Base-by-base conservation (phyloP, 1,284 basidiomycete species). In the Omphalotus olearius region DNA sequence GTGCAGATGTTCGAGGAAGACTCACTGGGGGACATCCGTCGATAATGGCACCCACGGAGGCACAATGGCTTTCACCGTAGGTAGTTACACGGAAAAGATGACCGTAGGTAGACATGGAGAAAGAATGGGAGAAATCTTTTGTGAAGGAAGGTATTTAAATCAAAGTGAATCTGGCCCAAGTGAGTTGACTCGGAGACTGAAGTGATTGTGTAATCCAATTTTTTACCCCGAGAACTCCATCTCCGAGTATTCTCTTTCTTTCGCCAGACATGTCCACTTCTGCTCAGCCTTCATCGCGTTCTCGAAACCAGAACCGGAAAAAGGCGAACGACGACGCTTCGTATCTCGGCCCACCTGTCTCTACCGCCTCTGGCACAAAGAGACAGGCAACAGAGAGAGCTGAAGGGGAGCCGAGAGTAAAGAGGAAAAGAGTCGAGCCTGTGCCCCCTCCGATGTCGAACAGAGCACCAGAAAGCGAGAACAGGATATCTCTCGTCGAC, bases 41-140 rank as follows among this genome's bases (percentile, higher is more conserved):
- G 64, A 99, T 87, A 71, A 99, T 98, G 55, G 92, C 93, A 33
- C 97, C 97, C 35, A 99, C 96, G 3, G 93, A 96, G 53, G 91
- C 84, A 69, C 97, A 98, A 67, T 99, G 97, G 56, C 90, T 93
- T 76, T 99, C 97, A 59, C 97, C 97, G 66, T 91, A 99, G 56
- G 97, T 99, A 54, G 95, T 95, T 38, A 99, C 96, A 49, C 93
- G 83, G 76, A 92, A 99, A 45, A 90, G 72, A 17, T 76, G 81
- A 41, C 96, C 97, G 68, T 92, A 98, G 42, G 93, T 91, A 35
- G 93, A 97, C 96, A 98, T 98, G 41, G 20, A 28, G 14, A 40
- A 44, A 17, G 23, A 14, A 11, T 20, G 17, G n/a, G 11, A 49
- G 38, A n/a, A 16, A 23, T 5, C 5, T 33, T 9, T 33, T 10